Percentiles rank a stretch among this genome's conserved stretches.
These are phyloP conservation scores for Dissophora ornata DNA, from an alignment of 192 early-diverging fungal species.

Conservation along the genomic window DNA sequence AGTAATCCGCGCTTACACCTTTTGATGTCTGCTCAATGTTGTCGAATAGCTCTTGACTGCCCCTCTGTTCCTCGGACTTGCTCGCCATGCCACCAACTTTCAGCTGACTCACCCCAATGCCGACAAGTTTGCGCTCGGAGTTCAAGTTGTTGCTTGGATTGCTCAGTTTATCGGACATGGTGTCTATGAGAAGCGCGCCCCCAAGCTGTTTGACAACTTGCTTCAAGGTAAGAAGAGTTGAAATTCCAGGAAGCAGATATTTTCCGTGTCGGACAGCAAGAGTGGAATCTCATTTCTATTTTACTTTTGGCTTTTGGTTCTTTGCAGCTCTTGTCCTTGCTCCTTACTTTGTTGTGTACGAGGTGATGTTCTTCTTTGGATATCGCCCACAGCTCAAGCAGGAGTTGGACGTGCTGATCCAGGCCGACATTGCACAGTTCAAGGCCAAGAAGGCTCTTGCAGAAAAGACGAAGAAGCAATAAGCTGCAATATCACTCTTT, in stretches of 20 bases:
- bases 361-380: constrained; percentile 84
- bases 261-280: too few relatives aligned
- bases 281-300: too few relatives aligned
- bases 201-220: constrained; percentile 88
- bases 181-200: constrained; percentile 85
- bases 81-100: constrained; percentile 74
- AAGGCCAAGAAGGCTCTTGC: constrained; percentile 48
- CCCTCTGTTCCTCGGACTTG: constrained; percentile 72
- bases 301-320: constrained; percentile 18
- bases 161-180: constrained; percentile 93
- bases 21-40: too few relatives aligned
- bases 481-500: neutral
- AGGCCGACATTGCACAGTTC: constrained; percentile 64
- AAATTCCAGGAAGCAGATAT: too few relatives aligned
- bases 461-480: constrained; percentile 21
- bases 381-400: constrained; percentile 78
- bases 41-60: constrained; percentile 62
- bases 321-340: constrained; percentile 86
- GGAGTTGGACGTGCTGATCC: constrained; percentile 69
- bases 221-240: constrained; percentile 88
- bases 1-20: too few relatives aligned
- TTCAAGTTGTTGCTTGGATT: constrained; percentile 86
- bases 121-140: constrained; percentile 60
- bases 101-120: constrained; percentile 60
- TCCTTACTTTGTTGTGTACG: constrained; percentile 93